Conservation (phyloP, 805 yeast species). For the Starmerella davenportii region DNA sequence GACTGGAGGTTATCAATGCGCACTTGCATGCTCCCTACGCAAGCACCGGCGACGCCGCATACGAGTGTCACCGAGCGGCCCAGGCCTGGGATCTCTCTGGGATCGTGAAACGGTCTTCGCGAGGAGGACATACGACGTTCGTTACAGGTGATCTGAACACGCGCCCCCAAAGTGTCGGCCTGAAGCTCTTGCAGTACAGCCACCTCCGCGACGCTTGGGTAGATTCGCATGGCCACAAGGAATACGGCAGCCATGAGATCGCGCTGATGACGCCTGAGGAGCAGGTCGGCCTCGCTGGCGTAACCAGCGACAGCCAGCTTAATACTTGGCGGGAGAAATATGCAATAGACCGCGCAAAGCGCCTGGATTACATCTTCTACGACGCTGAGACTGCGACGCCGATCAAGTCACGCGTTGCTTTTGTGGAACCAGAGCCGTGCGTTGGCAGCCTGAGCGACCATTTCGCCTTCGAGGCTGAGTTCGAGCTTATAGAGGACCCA, state of each 20-base stretch:
- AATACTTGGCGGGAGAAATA: conserved; percentile 65
- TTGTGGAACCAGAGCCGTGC: conserved; percentile 48
- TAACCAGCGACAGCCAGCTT: conserved; percentile 73
- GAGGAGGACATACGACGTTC: conserved; percentile 68
- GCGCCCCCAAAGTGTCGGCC: conserved; percentile 70
- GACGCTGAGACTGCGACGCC: conserved; percentile 40
- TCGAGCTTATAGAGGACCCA: conserved; percentile 5
- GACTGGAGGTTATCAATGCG: conserved; percentile 64
- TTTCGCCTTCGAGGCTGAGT: conserved; percentile 40
- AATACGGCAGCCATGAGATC: conserved; percentile 24
- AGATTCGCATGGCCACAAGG: conserved; percentile 30
- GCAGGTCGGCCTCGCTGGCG: conserved; percentile 59
- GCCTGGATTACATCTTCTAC: conserved; percentile 77
- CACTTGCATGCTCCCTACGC: conserved; percentile 98
- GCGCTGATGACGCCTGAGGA: conserved; percentile 33
- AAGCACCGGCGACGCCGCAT: conserved; percentile 64
- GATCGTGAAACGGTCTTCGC: conserved; percentile 38
- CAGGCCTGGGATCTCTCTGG: conserved; percentile 93
- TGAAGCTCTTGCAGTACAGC: conserved; percentile 48
- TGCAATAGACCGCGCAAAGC: conserved; percentile 51
- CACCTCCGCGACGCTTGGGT: conserved; percentile 70
- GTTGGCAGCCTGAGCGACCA: conserved; percentile 81
- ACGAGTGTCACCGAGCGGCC: conserved; percentile 73
- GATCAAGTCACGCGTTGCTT: conserved; percentile 47
- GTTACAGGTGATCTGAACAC: conserved; percentile 90